These are phyloP conservation scores for Cryptococcus deneoformans DNA, from an alignment of 1,284 basidiomycete species.

Conservation along the genomic window DNA sequence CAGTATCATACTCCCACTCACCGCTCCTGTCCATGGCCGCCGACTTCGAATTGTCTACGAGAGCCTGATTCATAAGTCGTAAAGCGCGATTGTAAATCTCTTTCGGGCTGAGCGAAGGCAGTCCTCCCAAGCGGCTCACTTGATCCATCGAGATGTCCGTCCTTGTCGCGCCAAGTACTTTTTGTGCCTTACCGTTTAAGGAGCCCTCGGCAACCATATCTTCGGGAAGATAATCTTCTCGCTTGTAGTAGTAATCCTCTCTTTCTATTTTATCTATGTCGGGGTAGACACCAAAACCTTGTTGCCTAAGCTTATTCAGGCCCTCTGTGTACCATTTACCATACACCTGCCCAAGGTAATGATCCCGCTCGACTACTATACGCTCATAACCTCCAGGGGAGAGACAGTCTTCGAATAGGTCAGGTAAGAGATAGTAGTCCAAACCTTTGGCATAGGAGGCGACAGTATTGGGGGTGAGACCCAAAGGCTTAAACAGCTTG, in stretches of 20 bases:
- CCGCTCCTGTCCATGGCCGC: too few relatives aligned
- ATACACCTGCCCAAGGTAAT: constrained; percentile 10
- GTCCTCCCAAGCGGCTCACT: constrained; percentile 6
- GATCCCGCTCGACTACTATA: constrained; percentile 26
- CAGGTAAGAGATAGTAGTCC: constrained; percentile 66
- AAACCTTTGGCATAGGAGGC: constrained; percentile 60
- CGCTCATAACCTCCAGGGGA: constrained; percentile 16
- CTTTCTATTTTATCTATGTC: background rate
- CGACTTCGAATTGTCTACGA: too few relatives aligned
- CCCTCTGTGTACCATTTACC: constrained; percentile 7
- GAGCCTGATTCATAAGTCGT: too few relatives aligned
- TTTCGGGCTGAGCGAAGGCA: constrained; percentile 2
- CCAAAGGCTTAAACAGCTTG: constrained; percentile 67
- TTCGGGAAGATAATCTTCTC: constrained; percentile 8
- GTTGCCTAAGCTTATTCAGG: background rate
- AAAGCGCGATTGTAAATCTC: background rate
- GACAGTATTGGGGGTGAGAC: constrained; percentile 75
- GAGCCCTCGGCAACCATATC: background rate
- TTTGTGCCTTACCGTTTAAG: background rate
- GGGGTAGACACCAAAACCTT: constrained; percentile 1
- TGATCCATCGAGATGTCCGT: constrained; percentile 10
- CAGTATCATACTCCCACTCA: too few relatives aligned
- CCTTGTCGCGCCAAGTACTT: background rate
- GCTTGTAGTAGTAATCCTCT: background rate
- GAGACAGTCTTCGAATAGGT: constrained; percentile 63